These are phyloP conservation scores for Tephrocybe sp. DNA, from an alignment of 768 basidiomycete species.

Conservation along the genomic window DNA sequence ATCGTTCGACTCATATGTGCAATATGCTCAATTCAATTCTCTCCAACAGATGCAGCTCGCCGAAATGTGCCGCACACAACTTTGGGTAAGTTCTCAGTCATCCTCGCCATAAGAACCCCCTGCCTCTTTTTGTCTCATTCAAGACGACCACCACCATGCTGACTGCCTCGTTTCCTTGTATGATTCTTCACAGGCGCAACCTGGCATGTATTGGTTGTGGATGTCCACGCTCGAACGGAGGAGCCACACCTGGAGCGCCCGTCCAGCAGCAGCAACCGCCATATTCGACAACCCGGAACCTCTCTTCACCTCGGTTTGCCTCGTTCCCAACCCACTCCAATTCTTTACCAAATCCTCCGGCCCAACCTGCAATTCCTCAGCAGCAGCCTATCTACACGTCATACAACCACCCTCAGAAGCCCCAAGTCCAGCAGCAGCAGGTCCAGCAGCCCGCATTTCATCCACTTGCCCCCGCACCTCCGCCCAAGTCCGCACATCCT, in stretches of 20 bases:
- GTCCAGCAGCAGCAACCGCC: constrained; percentile 25
- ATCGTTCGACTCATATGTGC: constrained; percentile 17
- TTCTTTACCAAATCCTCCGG: constrained; percentile 7
- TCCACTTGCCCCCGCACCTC: constrained; percentile 21
- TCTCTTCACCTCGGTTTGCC: constrained; percentile 32
- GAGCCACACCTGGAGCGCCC: constrained; percentile 18
- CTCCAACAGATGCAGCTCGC: constrained; percentile 56
- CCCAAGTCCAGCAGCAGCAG: constrained; percentile 10
- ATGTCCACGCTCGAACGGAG: constrained; percentile 47
- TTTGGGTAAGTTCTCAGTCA: constrained; percentile 65
- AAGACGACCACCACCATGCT: constrained; percentile 31
- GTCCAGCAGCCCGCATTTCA: constrained; percentile 14
- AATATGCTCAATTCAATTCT: constrained; percentile 17
- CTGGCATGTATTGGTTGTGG: constrained; percentile 77
- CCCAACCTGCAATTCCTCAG: not conserved
- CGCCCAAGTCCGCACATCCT: constrained; percentile 53
- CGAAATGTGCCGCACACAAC: constrained; percentile 79
- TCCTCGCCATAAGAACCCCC: constrained; percentile 16
- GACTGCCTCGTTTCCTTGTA: constrained; percentile 48
- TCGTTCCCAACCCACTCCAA: constrained; percentile 19
- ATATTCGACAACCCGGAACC: constrained; percentile 21
- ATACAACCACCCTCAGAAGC: constrained; percentile 18
- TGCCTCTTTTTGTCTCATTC: constrained; percentile 13
- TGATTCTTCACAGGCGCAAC: constrained; percentile 67
- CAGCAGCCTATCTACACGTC: constrained; percentile 9